Base-by-base conservation (phyloP, 1,284 basidiomycete genomes). In the Sutorius eximius region DNA sequence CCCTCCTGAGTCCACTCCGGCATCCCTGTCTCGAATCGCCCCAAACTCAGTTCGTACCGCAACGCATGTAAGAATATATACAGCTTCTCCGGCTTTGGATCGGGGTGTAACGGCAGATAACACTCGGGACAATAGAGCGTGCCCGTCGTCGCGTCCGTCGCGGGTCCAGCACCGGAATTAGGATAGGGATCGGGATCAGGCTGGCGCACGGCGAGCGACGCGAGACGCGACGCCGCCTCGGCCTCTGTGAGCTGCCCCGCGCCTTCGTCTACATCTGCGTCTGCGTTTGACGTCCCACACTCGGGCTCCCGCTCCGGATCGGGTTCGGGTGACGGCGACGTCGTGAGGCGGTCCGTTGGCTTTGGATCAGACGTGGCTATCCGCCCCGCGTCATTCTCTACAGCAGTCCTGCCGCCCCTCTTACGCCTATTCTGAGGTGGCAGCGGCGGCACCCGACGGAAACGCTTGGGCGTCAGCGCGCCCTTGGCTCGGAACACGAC, bases 51-150 rank as follows among this genome's bases (percentile, higher is more conserved):
- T 51, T 87, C 89, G 72, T 94, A 97, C 62, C 83, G 79, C 63
- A 91, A 73, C 12, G 95, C 95, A 68, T 98, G 95, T 63, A 98
- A 75, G 75, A 95, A 98, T 61, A 98, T 98, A 72, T 93, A 97
- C 55, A 97, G 75, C 56, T 85, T 86, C 70, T 95, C 91, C 2
- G 93, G 93, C 65, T 85, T 85, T 1, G 95, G 95, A 72, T 98
- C 95, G 9, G 93, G 91, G 51, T 94, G 85, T 10, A 97, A 73
- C 15, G 95, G 95, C 30, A 95, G 77, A 71, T 90, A 96, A 69
- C 95, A 98, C 66, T 93, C 89, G 0, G 82, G 75, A 69, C 95
- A 98, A 69, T 89, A 93, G 20, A 80, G 66, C 52, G 73, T 72
- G 22, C 69, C 70, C 11, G 66, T 71, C 2, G 24, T 51, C 1